Base-by-base conservation (phyloP, 164 flowering plant genomes). In the Amborella trichopoda region DNA sequence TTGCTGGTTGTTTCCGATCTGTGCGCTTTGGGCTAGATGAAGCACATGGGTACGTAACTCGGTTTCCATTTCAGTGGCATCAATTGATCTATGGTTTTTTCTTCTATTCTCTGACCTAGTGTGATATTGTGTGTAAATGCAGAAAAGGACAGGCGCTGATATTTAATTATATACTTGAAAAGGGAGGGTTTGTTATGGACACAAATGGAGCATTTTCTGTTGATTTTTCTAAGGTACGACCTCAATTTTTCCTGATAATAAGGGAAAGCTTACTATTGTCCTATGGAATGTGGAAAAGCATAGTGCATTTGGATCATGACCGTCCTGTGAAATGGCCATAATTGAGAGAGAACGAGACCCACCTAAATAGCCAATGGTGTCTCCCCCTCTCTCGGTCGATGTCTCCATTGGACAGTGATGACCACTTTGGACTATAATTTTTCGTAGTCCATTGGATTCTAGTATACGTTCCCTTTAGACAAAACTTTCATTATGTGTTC, bases 141-240 rank as follows among this genome's bases (percentile, higher is more conserved):
- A 90, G 97, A 16, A 90, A 90, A 72, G 97, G 97, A 28, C 94
- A 83, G 63, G 97, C 97, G 12, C 54, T 90, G 66, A 94, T 85
- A 66, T 90, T 90, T 40, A 90, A 90, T 61, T 90, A 90, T 83
- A 65, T 85, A 50, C 77, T 74, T 46, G 89, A 85, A 65, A 83
- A 81, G 60, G 94, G 77, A 50, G 95, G 91, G 42, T 77, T 90
- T 55, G 36, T 73, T 49, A 50, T 74, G 60, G 79, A 79, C 48
- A 50, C 58, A 4, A 78, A 85, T 64, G 80, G 71, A 36, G 83
- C 70, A 27, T 85, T 85, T 64, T 77, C 80, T 27, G 91, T 90
- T 44, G 66, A 90, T 70, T 90, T 90, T 59, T 53, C 66, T 5
- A 69, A 85, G 97, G 94, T 82, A 57, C 8, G 9, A 30, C 11